Conservation (phyloP, 805 yeast species). For the Kockiozyma suomiensis region DNA sequence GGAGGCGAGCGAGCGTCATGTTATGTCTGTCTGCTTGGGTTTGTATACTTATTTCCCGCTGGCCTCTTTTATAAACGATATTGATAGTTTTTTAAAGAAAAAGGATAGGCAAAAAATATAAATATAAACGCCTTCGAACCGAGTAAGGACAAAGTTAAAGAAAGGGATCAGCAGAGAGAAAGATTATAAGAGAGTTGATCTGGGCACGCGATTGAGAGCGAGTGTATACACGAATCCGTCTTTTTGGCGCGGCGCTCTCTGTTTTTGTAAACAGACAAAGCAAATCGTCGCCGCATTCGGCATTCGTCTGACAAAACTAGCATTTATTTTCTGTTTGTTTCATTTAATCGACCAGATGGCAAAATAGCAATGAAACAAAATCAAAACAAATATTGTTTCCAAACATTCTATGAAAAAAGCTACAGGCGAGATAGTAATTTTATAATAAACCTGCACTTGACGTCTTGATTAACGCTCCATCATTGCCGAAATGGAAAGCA, state of each 20-base stretch:
- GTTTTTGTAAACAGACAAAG: neutral
- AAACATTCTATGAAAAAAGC: no score
- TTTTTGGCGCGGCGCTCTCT: neutral
- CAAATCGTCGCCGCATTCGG: slow-evolving; percentile 1
- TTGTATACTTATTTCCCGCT: no score
- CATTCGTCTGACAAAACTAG: no score
- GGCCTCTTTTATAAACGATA: no score
- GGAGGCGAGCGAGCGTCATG: slow-evolving; percentile 19
- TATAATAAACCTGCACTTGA: neutral
- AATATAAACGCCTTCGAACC: no score
- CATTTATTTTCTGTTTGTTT: no score
- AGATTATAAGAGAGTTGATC: no score
- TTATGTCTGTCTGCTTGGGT: no score
- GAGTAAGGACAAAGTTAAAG: neutral
- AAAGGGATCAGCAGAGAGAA: neutral
- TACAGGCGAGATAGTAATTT: neutral
- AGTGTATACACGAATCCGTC: no score
- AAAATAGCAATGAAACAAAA: neutral
- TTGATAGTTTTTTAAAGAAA: no score
- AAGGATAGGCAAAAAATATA: no score
- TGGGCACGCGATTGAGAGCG: neutral
- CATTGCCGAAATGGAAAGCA: neutral
- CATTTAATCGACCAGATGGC: no score
- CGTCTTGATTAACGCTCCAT: neutral
- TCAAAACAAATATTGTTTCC: neutral